Evolutionary conservation across 495 filamentous ascomycete genomes (phyloP).

Genomic region (Terfezia boudieri): DNA sequence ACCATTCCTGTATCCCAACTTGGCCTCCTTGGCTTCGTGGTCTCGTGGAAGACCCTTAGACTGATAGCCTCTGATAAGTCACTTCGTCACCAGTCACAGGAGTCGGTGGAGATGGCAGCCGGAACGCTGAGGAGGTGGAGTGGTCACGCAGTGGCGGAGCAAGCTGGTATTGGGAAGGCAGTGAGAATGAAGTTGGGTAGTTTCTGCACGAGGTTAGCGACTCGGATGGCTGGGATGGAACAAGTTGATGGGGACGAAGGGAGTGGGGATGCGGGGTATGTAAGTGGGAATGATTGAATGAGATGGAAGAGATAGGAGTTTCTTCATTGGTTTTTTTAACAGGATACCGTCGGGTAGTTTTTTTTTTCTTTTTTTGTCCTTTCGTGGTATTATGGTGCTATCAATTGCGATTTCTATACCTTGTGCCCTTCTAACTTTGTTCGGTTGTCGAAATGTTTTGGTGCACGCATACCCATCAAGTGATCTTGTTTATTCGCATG

Average conservation of each 20-base stretch:
- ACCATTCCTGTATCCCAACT: conserved; percentile 21
- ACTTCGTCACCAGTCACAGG: conserved; percentile 26
- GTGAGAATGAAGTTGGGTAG: conserved; percentile 28
- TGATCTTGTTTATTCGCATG: no score
- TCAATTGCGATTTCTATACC: no score
- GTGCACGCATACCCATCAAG: no score
- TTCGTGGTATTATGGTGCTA: no score
- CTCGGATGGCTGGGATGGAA: conserved; percentile 13
- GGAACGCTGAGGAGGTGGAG: conserved; percentile 34
- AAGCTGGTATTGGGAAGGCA: conserved; percentile 24
- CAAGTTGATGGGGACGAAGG: conserved; percentile 10
- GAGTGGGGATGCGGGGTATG: background rate
- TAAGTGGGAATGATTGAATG: background rate
- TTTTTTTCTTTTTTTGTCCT: no score
- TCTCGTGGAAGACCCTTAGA: conserved; percentile 46
- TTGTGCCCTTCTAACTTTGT: no score
- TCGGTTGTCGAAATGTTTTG: no score
- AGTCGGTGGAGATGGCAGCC: conserved; percentile 29
- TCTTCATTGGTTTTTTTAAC: no score
- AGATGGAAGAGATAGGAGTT: no score
- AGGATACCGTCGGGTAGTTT: no score
- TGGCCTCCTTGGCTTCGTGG: conserved; percentile 56
- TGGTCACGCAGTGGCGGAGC: conserved; percentile 23
- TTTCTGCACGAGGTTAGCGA: conserved; percentile 14
- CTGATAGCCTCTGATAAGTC: conserved; percentile 33